Percentiles rank a stretch among this genome's conserved stretches.
Conservation (phyloP, 2,329 filamentous ascomycete genomes). For the Coniochaeta sp. region DNA sequence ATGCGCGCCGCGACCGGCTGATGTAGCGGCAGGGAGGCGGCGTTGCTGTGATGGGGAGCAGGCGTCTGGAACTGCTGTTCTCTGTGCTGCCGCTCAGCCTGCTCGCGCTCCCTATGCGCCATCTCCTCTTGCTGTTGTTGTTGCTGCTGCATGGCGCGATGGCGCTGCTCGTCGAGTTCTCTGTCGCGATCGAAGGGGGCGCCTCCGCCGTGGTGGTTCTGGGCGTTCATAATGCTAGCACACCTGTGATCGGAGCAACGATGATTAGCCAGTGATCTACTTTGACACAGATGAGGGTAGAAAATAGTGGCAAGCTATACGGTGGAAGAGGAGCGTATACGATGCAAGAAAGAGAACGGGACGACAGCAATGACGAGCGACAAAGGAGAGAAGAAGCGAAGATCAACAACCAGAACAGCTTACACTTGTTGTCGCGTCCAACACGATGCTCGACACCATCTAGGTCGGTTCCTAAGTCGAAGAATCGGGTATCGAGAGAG, state of each 20-base stretch:
- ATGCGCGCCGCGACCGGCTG: conserved; percentile 85
- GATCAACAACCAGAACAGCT: background rate
- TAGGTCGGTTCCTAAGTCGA: background rate
- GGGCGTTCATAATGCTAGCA: conserved; percentile 34
- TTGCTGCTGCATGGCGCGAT: conserved; percentile 37
- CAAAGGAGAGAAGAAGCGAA: background rate
- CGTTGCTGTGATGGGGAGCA: conserved; percentile 77
- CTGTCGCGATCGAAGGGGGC: conserved; percentile 41
- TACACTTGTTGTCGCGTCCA: conserved; percentile 1
- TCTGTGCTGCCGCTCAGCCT: conserved; percentile 53
- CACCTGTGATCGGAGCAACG: background rate
- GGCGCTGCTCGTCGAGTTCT: conserved; percentile 39
- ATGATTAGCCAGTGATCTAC: background rate
- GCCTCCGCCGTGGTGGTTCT: conserved; percentile 33
- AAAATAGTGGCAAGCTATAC: background rate
- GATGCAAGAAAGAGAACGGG: background rate
- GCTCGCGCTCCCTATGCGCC: conserved; percentile 55
- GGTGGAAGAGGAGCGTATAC: no score
- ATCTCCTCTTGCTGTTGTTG: conserved; percentile 42
- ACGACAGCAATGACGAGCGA: background rate
- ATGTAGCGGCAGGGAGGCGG: conserved; percentile 83
- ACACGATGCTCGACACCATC: background rate
- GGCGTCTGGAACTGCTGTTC: conserved; percentile 58
- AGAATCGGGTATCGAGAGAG: background rate
- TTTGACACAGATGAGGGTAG: background rate